A percentile compares a stretch with the other conserved stretches of the same genome.
Evolutionary conservation across 116 monocot genomes (phyloP).

Genomic region (Trichopus zeylanicus): DNA sequence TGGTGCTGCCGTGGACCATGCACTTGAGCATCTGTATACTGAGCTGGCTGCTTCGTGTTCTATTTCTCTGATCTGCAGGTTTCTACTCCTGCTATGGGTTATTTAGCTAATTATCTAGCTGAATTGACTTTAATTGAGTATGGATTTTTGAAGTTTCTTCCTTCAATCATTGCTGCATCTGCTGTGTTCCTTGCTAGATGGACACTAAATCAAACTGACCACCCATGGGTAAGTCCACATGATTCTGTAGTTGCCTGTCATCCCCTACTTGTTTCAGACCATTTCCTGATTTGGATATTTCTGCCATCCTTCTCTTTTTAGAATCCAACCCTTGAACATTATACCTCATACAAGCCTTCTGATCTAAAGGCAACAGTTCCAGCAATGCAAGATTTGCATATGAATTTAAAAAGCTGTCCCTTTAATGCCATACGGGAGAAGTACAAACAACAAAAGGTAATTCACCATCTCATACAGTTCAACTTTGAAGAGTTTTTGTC

Average conservation of each 20-base stretch:
- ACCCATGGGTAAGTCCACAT: conserved; percentile 48
- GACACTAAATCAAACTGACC: conserved; percentile 58
- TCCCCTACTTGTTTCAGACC: background rate
- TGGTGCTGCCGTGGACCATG: too few relatives aligned
- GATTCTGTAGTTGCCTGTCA: background rate
- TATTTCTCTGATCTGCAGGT: conserved; percentile 27
- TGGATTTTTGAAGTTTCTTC: conserved; percentile 62
- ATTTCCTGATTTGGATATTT: background rate
- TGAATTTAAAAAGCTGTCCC: conserved; percentile 30
- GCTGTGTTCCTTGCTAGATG: conserved; percentile 76
- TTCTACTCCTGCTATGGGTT: conserved; percentile 39
- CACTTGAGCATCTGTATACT: background rate
- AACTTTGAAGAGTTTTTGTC: background rate
- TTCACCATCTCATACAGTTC: background rate
- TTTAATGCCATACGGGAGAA: conserved; percentile 63
- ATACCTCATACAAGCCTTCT: conserved; percentile 41
- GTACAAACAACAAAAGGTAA: conserved; percentile 64
- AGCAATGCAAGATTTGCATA: conserved; percentile 46
- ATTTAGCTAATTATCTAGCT: conserved; percentile 76
- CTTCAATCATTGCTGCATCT: conserved; percentile 61
- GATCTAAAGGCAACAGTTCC: conserved; percentile 38
- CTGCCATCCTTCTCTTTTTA: conserved; percentile 9
- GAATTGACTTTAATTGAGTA: conserved; percentile 70
- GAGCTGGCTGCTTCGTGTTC: background rate
- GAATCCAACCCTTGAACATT: conserved; percentile 58